Percentiles rank a stretch among this genome's conserved stretches.
Conservation (phyloP, 179 eudicot species). For the Spergularia azorica region DNA sequence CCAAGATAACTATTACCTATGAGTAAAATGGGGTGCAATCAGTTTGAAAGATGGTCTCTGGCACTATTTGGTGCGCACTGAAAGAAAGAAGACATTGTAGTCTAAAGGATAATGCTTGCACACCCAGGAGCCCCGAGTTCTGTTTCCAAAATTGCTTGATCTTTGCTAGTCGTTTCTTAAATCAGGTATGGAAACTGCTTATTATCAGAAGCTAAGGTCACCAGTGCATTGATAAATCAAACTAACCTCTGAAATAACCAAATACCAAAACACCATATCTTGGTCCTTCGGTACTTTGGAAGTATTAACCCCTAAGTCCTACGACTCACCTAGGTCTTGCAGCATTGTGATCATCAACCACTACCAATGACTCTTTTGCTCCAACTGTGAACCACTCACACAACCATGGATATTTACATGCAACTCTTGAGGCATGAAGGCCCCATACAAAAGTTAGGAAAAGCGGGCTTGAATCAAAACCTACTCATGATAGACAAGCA, state of each 20-base stretch:
- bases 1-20: not conserved
- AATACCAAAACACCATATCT: no score
- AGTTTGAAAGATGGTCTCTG: not conserved
- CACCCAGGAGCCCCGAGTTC: not conserved
- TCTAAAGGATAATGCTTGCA: not conserved
- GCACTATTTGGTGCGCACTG: no score
- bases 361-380: not conserved
- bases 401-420: not conserved
- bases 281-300: no score
- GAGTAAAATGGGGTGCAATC: not conserved
- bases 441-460: not conserved
- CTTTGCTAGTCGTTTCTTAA: no score
- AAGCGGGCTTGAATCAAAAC: not conserved
- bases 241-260: no score
- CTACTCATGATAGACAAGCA: conserved; percentile 8
- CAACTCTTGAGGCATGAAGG: not conserved
- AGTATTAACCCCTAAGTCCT: no score
- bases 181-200: no score
- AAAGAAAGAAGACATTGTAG: no score
- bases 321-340: not conserved
- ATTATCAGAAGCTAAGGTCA: no score
- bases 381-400: not conserved
- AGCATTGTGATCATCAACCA: not conserved
- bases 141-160: not conserved
- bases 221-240: no score